phyloP scores from a whole-genome alignment of 768 basidiomycete genomes.

The Porpolomopsis calyptriformis region DNA sequence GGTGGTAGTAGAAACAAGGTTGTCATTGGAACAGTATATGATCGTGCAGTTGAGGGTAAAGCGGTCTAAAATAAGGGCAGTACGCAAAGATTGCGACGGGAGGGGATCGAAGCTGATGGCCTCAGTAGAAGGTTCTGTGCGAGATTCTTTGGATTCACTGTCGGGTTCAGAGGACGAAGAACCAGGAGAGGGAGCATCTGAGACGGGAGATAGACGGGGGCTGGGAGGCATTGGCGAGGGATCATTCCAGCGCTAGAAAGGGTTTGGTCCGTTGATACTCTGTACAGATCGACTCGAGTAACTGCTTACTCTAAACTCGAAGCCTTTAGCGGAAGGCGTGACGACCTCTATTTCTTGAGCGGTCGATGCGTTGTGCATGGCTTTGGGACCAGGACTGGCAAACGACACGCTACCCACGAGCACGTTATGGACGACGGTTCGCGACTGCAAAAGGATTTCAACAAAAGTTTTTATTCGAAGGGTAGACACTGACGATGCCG shows the following conservation, averaged over 20 bases:
- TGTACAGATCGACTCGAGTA: slow-evolving; percentile 1
- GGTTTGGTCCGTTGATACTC: slow-evolving; percentile 5
- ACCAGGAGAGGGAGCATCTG: slow-evolving; percentile 22
- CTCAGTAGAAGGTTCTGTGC: slow-evolving; percentile 10
- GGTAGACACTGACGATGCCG: slow-evolving; percentile 45
- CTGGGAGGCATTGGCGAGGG: slow-evolving; percentile 52
- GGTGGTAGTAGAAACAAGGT: slow-evolving; percentile 46
- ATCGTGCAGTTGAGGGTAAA: slow-evolving; percentile 59
- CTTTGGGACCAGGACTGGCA: slow-evolving; percentile 62
- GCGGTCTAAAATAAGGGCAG: slow-evolving; percentile 73
- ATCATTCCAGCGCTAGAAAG: slow-evolving; percentile 54
- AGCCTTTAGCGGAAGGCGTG: slow-evolving; percentile 44
- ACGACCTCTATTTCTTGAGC: slow-evolving; percentile 74
- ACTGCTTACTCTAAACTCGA: slow-evolving; percentile 40
- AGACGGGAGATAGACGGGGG: slow-evolving; percentile 27
- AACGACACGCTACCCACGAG: slow-evolving; percentile 72
- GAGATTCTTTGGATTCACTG: slow-evolving; percentile 13
- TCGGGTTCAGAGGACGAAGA: slow-evolving; percentile 11
- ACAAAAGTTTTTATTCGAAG: slow-evolving; percentile 5
- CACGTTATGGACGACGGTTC: slow-evolving; percentile 65
- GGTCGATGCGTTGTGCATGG: slow-evolving; percentile 71
- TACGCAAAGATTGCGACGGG: slow-evolving; percentile 60
- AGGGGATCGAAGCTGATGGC: slow-evolving; percentile 49
- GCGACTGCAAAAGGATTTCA: slow-evolving; percentile 20
- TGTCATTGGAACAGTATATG: slow-evolving; percentile 65